Evolutionary conservation across 1,284 basidiomycete species (phyloP), one percentile per base, ranked within the genome.

Genomic region (Cryptococcus deneoformans): DNA sequence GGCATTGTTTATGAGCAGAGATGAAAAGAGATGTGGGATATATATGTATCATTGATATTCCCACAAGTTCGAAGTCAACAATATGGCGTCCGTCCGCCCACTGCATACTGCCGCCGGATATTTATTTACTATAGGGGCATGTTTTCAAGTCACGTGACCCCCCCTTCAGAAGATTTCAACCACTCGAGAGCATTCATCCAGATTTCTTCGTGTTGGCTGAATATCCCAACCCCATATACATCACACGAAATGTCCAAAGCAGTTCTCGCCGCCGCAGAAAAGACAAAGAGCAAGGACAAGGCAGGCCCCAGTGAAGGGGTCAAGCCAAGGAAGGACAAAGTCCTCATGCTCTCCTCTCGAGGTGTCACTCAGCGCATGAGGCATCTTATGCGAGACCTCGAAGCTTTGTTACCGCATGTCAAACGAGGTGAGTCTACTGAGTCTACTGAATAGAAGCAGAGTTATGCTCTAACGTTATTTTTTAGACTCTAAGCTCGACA

Each of bases 311-410:
- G 49, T 3, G 54, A 50, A 29, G 43, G 29, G 6, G 44, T 56
- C 43, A 78, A 77, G 65, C 65, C 77, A 51, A 76, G 81, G 67
- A 83, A 83, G 75, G 82, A 84, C 70, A 80, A 83, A 60, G 94
- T 98, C 5, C 81, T 99, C 53, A 78, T 99, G 71, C 85, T 99
- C 50, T 93, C 90, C 45, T 98, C 94, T 44, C 84, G 96, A 56
- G 96, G 96, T 54, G 85, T 99, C 56, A 98, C 93, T 16, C 90
- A 94, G 77, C 85, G 95, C 40, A 98, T 98, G 92, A 81, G 96
- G 58, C 96, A 99, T 78, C 82, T 99, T 59, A 94, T 99, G 90
- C 90, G 87, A 67, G 96, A 99, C 75, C 75, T 99, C 53, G 91
- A 95, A 75, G 84, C 84, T 1, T 80, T 99, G 39, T 78, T 99